Percentiles rank a stretch among this genome's conserved stretches.
Conservation (phyloP, 345 rosid genomes). For the Corchorus olitorius region DNA sequence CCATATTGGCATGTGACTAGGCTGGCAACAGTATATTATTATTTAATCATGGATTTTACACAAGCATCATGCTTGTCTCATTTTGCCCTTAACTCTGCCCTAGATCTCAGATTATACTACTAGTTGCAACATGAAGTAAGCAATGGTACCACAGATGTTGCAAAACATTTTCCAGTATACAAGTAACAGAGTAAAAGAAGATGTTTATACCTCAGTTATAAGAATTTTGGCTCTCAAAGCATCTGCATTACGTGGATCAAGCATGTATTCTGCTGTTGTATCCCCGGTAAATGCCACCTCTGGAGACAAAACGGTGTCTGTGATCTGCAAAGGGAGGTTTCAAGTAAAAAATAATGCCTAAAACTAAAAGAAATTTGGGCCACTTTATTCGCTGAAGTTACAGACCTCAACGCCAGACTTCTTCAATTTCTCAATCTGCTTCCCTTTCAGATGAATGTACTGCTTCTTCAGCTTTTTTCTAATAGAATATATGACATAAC, state of each 20-base stretch:
- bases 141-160: not conserved
- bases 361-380: not conserved
- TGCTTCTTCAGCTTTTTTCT: conserved; percentile 93
- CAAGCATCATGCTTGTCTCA: not conserved
- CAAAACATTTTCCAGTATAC: not conserved
- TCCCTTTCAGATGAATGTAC: conserved; percentile 85
- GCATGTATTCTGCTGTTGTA: conserved; percentile 92
- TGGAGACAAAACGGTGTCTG: conserved; percentile 79
- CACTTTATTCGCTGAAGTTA: not conserved
- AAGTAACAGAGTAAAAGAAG: not conserved
- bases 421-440: conserved; percentile 89
- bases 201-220: conserved; percentile 72
- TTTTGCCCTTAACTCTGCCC: not conserved
- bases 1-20: not conserved
- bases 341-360: conserved; percentile 22
- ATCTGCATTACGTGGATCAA: conserved; percentile 92
- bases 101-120: conserved; percentile 8
- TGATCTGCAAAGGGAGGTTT: conserved; percentile 55
- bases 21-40: not conserved
- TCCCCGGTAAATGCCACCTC: conserved; percentile 97
- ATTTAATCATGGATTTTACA: not conserved
- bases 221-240: conserved; percentile 93
- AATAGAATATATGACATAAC: conserved; percentile 80
- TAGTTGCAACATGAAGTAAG: not conserved
- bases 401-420: conserved; percentile 85